Evolutionary conservation across 768 basidiomycete species (phyloP).

Genomic region (Rhodosporidiobolus odoratus): DNA sequence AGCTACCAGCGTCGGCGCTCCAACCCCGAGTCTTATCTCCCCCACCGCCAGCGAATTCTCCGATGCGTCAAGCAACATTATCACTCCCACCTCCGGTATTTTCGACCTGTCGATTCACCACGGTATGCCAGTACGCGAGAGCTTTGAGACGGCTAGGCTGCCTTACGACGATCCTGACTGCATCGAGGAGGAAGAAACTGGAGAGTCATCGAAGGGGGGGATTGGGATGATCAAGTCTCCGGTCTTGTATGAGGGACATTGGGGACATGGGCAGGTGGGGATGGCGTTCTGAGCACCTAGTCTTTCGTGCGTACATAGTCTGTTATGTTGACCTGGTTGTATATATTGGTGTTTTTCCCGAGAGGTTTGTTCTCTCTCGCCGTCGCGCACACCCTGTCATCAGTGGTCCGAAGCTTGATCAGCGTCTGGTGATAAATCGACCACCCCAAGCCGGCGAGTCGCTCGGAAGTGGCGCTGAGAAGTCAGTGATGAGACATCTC

Average conservation of each 20-base stretch:
- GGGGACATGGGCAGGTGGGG: not conserved
- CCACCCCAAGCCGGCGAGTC: too few relatives aligned
- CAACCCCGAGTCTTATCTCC: not conserved
- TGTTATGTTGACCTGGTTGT: not conserved
- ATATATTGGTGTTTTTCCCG: not conserved
- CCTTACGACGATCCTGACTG: not conserved
- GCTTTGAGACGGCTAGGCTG: not conserved
- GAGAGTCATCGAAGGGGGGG: not conserved
- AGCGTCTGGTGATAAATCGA: too few relatives aligned
- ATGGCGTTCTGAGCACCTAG: not conserved
- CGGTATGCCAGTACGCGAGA: not conserved
- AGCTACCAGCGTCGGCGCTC: not conserved
- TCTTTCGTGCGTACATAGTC: not conserved
- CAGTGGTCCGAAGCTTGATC: too few relatives aligned
- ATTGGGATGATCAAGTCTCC: not conserved
- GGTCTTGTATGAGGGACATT: not conserved
- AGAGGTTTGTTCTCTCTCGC: too few relatives aligned
- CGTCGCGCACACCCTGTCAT: too few relatives aligned
- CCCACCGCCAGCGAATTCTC: not conserved
- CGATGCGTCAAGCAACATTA: not conserved
- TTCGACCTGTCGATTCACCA: not conserved
- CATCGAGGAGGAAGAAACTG: not conserved
- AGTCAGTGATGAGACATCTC: too few relatives aligned
- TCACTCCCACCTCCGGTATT: not conserved
- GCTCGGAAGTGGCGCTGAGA: too few relatives aligned